These are phyloP conservation scores for Trametes meyenii DNA, from an alignment of 768 basidiomycete genomes.

Conservation along the genomic window DNA sequence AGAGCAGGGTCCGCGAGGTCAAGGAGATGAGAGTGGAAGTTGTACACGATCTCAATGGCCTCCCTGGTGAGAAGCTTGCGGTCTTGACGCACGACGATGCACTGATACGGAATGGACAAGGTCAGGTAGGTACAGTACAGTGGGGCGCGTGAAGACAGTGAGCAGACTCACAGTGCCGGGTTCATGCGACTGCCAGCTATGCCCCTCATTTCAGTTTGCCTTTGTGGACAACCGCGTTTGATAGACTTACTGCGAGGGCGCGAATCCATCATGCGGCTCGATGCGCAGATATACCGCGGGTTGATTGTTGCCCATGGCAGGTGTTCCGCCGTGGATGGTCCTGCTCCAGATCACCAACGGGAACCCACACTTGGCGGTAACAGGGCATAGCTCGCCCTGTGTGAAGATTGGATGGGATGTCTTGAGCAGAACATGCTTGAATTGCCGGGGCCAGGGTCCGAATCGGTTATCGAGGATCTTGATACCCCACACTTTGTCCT, in stretches of 20 bases:
- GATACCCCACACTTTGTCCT: slow-evolving; percentile 30
- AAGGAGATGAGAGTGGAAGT: slow-evolving; percentile 25
- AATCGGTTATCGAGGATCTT: slow-evolving; percentile 23
- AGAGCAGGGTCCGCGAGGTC: slow-evolving; percentile 11
- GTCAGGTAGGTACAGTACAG: neutral
- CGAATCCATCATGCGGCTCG: slow-evolving; percentile 25
- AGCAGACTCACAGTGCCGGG: slow-evolving; percentile 13
- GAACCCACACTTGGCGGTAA: slow-evolving; percentile 21
- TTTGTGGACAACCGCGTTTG: neutral
- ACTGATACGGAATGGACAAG: slow-evolving; percentile 3
- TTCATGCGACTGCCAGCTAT: slow-evolving; percentile 16
- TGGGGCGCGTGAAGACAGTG: too few species aligned
- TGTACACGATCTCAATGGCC: slow-evolving; percentile 26
- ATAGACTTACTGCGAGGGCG: slow-evolving; percentile 25
- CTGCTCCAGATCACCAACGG: slow-evolving; percentile 27
- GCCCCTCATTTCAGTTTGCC: neutral
- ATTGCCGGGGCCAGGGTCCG: slow-evolving; percentile 14
- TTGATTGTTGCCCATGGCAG: slow-evolving; percentile 20
- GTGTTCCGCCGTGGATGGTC: slow-evolving; percentile 11
- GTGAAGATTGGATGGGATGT: slow-evolving; percentile 23
- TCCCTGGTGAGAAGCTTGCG: slow-evolving; percentile 27
- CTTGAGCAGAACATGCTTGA: slow-evolving; percentile 27
- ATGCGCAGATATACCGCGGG: slow-evolving; percentile 30
- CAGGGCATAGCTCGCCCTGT: slow-evolving; percentile 27
- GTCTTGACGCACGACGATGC: slow-evolving; percentile 26